Evolutionary conservation across 306 rosid species (phyloP), one percentile per base, ranked within the genome.

Genomic region (Malus sieversii): DNA sequence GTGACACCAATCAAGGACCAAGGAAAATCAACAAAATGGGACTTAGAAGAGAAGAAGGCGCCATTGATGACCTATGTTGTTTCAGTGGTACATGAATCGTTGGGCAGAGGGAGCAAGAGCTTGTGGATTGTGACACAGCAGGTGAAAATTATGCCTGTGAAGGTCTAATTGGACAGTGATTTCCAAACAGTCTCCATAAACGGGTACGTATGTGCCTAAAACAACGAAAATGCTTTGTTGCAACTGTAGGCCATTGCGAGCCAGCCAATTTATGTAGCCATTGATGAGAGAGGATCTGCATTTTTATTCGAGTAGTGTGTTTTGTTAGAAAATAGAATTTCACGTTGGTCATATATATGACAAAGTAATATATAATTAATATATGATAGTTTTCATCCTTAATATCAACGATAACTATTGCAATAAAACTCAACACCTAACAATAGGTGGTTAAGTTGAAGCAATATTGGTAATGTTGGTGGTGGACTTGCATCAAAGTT

Each of bases 51-150:
- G 44, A 9, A 40, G 11, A 40, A 9, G 11, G 44, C 44, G 44
- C 10, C 44, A 8, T 9, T 53, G 59, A 53, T 53, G 10, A 53
- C 11, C 3, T 20, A 53, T 19, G 23, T 14, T 30, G 19, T 70
- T 70, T 19, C 45, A 32, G 10, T 51, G 9, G 5, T 71, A 72
- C 25, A 78, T 77, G 74, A 68, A 78, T 63, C 78, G 85, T 4
- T 72, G 85, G 85, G 85, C 80, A 40, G 44, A 27, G 81, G 0
- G 83, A 83, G 71, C 85, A 88, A 83, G 83, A 85, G 77, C 79
- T 83, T 29, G 83, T 81, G 32, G 84, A 88, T 65, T 82, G 89
- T 55, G 92, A 81, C 68, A 79, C 73, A 14, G 66, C 22, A 8
- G 80, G 83, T 22, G 76, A 19, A 1, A 85, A 84, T 66, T 82